These are phyloP conservation scores for Phytophthora nicotianae DNA, from an alignment of 352 stramenopile genomes.

Conservation along the genomic window DNA sequence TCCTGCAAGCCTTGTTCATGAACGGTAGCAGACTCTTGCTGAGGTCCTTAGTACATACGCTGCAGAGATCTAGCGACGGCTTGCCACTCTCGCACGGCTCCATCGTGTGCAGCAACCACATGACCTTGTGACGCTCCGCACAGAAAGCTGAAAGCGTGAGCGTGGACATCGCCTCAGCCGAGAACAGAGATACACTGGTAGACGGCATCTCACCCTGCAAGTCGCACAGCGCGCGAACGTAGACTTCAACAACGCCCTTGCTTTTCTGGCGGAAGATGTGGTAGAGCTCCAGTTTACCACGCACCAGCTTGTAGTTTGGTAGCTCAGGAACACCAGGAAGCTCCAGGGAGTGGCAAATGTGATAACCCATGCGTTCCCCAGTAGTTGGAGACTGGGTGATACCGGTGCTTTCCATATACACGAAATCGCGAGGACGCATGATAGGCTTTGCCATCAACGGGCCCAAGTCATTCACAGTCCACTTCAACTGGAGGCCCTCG, in stretches of 20 bases:
- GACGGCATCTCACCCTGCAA: constrained; percentile 39
- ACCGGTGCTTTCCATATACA: constrained; percentile 52
- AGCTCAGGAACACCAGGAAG: constrained; percentile 37
- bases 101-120: constrained; percentile 38
- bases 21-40: constrained; percentile 43
- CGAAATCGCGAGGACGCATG: constrained; percentile 47
- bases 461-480: constrained; percentile 42
- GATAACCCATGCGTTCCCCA: constrained; percentile 54
- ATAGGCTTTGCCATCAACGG: constrained; percentile 33
- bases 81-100: constrained; percentile 32
- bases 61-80: constrained; percentile 32
- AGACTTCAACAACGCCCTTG: constrained; percentile 51
- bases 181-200: constrained; percentile 29
- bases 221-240: constrained; percentile 34
- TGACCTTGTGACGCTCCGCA: constrained; percentile 52
- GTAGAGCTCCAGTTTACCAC: constrained; percentile 43
- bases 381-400: constrained; percentile 35
- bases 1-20: constrained; percentile 47
- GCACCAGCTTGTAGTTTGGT: constrained; percentile 44
- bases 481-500: constrained; percentile 43
- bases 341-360: constrained; percentile 50
- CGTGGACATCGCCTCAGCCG: constrained; percentile 36
- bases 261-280: constrained; percentile 49
- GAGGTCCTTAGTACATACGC: constrained; percentile 44
- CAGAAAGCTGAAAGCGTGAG: constrained; percentile 33